Base-by-base conservation (phyloP, 2,329 filamentous ascomycete genomes). In the Chaetoscypha palmicola region DNA sequence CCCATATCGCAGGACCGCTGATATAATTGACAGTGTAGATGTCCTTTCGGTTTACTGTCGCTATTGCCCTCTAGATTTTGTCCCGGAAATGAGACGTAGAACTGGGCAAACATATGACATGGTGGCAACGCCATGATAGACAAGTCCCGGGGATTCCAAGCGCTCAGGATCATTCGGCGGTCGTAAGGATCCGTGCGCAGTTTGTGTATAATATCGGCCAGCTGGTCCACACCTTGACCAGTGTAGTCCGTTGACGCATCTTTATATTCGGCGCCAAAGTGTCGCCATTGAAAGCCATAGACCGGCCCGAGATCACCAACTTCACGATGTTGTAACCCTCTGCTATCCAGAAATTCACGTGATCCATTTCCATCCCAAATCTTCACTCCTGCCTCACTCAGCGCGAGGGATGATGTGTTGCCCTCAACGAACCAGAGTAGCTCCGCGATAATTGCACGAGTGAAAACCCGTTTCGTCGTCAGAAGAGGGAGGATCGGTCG, bases 341-440 rank as follows among this genome's bases (percentile, higher is more conserved):
- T 76, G 50, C 73, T 81, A 69, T 98, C 91, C 28, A 98, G 84
- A 64, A 85, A 97, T 59, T 81, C 84, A 57, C 92, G 86, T 36
- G 83, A 89, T 33, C 91, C 92, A 62, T 98, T 98, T 58, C 90
- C 91, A 63, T 98, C 92, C 92, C 92, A 98, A 63, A 98, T 98
- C 67, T 94, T 94, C 59, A 98, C 81, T 22, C 89, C 88, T 1
- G 82, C 80, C 10, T 81, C 80, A 47, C 79, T 82, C 2, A 98
- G 79, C 0, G 88, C 71, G 3, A 79, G 68, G 1, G 87, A 90
- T 1, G 86, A 88, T 2, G 92, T 98, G 58, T 72, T 79, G 59
- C 88, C 92, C 34, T 80, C 77, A 55, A 98, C 75, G 67, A 98
- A 98, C 92, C 92, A 98, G 49, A 98, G 81, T 1, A 98, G 81